phyloP scores from a whole-genome alignment of 1,284 basidiomycete species.

The Schizophyllum commune region DNA sequence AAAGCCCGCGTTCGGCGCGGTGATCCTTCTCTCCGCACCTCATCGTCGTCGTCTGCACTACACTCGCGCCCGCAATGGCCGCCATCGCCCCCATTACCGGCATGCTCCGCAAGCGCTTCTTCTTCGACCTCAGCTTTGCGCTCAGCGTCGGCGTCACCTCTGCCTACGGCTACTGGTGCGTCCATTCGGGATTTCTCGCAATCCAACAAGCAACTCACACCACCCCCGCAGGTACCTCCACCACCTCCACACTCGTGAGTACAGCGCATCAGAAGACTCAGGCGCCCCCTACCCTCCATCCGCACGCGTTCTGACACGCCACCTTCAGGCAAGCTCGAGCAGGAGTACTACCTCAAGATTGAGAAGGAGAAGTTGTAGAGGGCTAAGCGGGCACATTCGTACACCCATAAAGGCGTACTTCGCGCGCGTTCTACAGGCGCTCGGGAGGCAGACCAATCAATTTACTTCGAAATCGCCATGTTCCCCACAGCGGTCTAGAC shows the following conservation, averaged over 20 bases:
- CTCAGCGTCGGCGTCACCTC: constrained; percentile 66
- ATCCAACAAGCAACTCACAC: background rate
- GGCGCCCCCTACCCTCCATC: background rate
- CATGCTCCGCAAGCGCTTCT: constrained; percentile 82
- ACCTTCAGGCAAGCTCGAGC: constrained; percentile 64
- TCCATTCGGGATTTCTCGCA: constrained; percentile 13
- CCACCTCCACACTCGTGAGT: constrained; percentile 69
- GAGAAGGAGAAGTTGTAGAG: constrained; percentile 47
- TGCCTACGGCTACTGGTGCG: constrained; percentile 77
- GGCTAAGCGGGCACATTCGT: background rate
- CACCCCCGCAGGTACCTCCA: constrained; percentile 59
- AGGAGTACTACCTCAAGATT: constrained; percentile 77
- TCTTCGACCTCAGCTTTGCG: constrained; percentile 67
- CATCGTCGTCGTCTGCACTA: constrained; percentile 7
- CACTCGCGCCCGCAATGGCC: constrained; percentile 39
- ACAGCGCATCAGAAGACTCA: background rate
- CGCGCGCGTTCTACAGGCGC: background rate
- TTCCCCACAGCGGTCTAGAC: background rate
- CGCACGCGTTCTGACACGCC: constrained; percentile 13
- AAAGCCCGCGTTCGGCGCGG: background rate
- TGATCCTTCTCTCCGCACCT: background rate
- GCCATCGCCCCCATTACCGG: constrained; percentile 79
- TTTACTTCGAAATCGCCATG: background rate
- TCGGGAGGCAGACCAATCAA: background rate
- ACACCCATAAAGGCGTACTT: background rate